These are phyloP conservation scores for Neoboletus brunneissimus DNA, from an alignment of 768 basidiomycete species.

Conservation along the genomic window DNA sequence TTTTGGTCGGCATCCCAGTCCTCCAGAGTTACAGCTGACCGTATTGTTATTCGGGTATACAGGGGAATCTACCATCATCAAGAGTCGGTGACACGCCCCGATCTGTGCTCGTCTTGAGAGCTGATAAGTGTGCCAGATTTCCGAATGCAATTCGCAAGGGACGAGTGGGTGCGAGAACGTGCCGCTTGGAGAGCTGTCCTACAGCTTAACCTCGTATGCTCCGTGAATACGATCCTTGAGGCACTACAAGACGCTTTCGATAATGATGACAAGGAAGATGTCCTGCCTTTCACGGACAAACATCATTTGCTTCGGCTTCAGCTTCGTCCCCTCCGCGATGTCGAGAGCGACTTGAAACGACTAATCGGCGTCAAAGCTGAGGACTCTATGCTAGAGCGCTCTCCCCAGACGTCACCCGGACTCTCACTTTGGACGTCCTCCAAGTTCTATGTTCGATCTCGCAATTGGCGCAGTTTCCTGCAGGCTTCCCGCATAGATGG, in stretches of 20 bases:
- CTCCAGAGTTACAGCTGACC: neutral
- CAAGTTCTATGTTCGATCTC: slow-evolving; percentile 56
- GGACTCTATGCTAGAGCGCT: slow-evolving; percentile 30
- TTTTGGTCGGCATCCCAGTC: neutral
- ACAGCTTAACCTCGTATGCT: slow-evolving; percentile 75
- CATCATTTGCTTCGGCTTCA: slow-evolving; percentile 56
- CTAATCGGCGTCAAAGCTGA: slow-evolving; percentile 48
- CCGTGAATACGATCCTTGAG: slow-evolving; percentile 63
- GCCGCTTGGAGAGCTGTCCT: slow-evolving; percentile 76
- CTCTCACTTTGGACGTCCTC: slow-evolving; percentile 30
- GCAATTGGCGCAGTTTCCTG: slow-evolving; percentile 40
- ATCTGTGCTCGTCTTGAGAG: neutral
- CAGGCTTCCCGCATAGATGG: slow-evolving; percentile 22
- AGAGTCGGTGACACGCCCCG: slow-evolving; percentile 43
- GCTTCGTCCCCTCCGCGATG: slow-evolving; percentile 58
- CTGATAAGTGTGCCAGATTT: slow-evolving; percentile 49
- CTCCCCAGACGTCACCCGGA: slow-evolving; percentile 42
- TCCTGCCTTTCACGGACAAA: slow-evolving; percentile 44
- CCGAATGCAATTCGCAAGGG: slow-evolving; percentile 62
- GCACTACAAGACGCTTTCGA: slow-evolving; percentile 55
- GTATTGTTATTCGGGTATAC: slow-evolving; percentile 4
- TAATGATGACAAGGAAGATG: slow-evolving; percentile 32
- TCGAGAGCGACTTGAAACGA: slow-evolving; percentile 63
- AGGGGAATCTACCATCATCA: slow-evolving; percentile 71
- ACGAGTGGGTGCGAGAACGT: slow-evolving; percentile 66